phyloP scores from a whole-genome alignment of 2,329 filamentous ascomycete genomes.

The Amylocarpus encephaloides region DNA sequence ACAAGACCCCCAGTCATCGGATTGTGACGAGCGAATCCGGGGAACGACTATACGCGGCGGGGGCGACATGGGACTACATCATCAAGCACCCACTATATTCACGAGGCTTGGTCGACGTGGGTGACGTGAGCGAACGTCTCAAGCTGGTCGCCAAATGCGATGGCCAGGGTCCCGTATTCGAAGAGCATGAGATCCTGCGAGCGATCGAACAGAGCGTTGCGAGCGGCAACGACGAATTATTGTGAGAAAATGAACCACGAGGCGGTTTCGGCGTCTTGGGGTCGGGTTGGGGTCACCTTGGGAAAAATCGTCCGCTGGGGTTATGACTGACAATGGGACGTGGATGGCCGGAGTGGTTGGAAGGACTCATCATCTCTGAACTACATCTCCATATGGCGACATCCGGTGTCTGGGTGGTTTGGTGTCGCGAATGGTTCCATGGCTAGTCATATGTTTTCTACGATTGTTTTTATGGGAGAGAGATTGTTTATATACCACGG shows the following conservation, averaged over 20 bases:
- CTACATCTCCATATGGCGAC: too few species aligned
- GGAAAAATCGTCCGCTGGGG: too few species aligned
- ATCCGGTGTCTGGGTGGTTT: too few species aligned
- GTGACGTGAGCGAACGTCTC: conserved; percentile 70
- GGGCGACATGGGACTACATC: conserved; percentile 85
- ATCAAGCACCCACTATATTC: conserved; percentile 72
- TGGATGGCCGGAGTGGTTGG: too few species aligned
- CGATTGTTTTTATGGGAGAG: too few species aligned
- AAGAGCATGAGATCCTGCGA: conserved; percentile 63
- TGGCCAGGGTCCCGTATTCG: conserved; percentile 82
- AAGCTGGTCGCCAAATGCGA: conserved; percentile 74
- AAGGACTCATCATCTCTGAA: too few species aligned
- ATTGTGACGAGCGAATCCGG: conserved; percentile 60
- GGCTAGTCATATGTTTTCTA: too few species aligned
- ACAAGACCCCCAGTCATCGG: conserved; percentile 62
- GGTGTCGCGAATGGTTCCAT: too few species aligned
- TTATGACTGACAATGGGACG: too few species aligned
- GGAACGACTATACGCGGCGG: conserved; percentile 64
- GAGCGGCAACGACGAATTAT: conserved; percentile 71
- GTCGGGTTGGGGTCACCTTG: not conserved
- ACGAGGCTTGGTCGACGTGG: conserved; percentile 73
- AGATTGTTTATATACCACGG: too few species aligned
- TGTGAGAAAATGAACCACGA: conserved; percentile 36
- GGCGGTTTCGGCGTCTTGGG: conserved; percentile 4
- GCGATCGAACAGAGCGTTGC: conserved; percentile 76